Base-by-base conservation (phyloP, 2,329 filamentous ascomycete genomes). In the Colletotrichum coccodes region DNA sequence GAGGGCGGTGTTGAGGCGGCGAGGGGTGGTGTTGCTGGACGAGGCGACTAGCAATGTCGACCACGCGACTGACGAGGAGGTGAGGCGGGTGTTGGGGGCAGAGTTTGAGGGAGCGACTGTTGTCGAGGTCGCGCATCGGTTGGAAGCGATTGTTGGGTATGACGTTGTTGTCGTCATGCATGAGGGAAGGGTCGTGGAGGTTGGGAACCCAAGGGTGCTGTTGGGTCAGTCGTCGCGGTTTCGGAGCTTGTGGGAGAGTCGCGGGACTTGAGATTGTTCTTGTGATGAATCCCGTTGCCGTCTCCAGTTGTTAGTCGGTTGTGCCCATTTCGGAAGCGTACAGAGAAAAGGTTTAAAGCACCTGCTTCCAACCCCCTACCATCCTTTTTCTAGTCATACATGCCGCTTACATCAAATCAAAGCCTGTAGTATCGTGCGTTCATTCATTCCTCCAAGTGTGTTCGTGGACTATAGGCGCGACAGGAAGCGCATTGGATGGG, bases 1-100 rank as follows among this genome's bases (percentile, higher is more conserved):
- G 0, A 75, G 86, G 56, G 81, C 84, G 0, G 73, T 86, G 16
- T 71, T 86, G 44, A 71, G 73, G 6, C 72, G 72, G 8, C 73
- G 73, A 4, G 77, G 75, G 1, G 72, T 85, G 3, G 44, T 79
- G 0, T 60, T 79, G 0, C 66, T 79, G 0, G 78, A 79, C 28
- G 78, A 79, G 56, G 74, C 77, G 26, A 78, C 75, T 4, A 78
- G 76, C 5, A 78, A 73, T 52, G 71, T 80, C 6, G 78, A 80
- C 26, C 68, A 61, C 6, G 58, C 61, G 2, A 80, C 77, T 0
- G 74, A 79, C 21, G 56, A 73, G 6, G 71, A 74, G 18, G 73
- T 79, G 14, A 72, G 76, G 0, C 38, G 61, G 1, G 70, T 74
- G 0, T 28, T 79, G 5, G 49, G 23, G 1, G 54, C 73, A 6